Percentiles rank a stretch among this genome's conserved stretches.
These are phyloP conservation scores for Colletotrichum tabaci DNA, from an alignment of 2,329 filamentous ascomycete genomes.

Conservation along the genomic window DNA sequence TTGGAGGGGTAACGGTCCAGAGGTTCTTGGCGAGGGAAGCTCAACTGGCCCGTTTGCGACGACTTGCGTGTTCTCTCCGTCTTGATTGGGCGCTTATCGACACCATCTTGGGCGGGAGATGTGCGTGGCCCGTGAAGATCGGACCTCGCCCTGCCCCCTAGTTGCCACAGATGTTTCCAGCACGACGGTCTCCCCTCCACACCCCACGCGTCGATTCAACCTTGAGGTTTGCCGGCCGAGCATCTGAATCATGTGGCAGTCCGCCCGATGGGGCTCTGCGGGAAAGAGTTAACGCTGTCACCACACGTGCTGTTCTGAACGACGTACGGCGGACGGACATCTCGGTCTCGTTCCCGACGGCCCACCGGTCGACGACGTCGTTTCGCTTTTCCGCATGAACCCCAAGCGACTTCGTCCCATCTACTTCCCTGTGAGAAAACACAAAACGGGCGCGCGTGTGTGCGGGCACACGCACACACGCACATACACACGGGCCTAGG, in stretches of 20 bases:
- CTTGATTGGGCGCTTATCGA: slow-evolving; percentile 5
- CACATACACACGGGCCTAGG: neutral
- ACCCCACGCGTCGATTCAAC: slow-evolving; percentile 4
- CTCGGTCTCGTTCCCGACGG: neutral
- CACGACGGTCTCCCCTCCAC: neutral
- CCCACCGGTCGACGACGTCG: too few species aligned
- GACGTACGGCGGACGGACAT: slow-evolving; percentile 3
- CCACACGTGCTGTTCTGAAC: neutral
- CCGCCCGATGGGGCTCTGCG: neutral
- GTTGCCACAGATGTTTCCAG: neutral
- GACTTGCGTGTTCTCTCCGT: neutral
- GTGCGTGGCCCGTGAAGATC: slow-evolving; percentile 28
- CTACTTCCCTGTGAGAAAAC: neutral
- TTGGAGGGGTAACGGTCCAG: slow-evolving; percentile 9
- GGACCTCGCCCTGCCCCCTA: neutral
- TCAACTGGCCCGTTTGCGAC: slow-evolving; percentile 11
- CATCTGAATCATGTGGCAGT: neutral
- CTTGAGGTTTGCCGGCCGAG: too few species aligned
- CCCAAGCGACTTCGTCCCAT: slow-evolving; percentile 14
- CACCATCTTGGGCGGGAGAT: slow-evolving; percentile 26
- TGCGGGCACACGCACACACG: neutral
- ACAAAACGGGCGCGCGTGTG: too few species aligned
- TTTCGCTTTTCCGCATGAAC: neutral
- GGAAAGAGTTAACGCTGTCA: slow-evolving; percentile 31
- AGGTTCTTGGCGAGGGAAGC: slow-evolving; percentile 22